Base-by-base conservation (phyloP, 352 stramenopile species). In the Phytophthora colocasiae region DNA sequence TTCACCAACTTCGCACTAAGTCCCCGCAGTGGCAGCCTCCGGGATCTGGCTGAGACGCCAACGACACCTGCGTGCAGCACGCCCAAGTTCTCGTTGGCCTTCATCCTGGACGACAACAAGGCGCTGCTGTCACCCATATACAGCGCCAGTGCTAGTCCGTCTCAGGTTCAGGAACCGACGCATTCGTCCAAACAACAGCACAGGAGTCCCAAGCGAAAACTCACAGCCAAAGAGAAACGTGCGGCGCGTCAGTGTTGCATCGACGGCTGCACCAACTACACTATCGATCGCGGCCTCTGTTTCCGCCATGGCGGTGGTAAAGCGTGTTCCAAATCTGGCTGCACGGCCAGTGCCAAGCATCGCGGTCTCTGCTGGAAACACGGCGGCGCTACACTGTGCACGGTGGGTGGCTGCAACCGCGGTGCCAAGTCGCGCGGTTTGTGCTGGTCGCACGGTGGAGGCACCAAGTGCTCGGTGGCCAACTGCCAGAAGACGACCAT, bases 381-480 rank as follows among this genome's bases (percentile, higher is more conserved):
- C 44, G 63, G 75, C 32, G 77, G 51, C 3, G 19, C 71, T 10
- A 85, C 60, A 32, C 78, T 81, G 34, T 90, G 81, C 57, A 83
- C 72, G 4, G 69, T 91, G 27, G 71, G 77, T 4, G 71, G 68
- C 8, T 90, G 80, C 56, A 69, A 75, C 8, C 85, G 85, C 41
- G 77, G 87, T 6, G 85, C 84, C 65, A 93, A 94, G 69, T 90
- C 82, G 17, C 72, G 83, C 12, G 86, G 87, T 12, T 84, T 91
- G 29, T 96, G 87, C 66, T 95, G 86, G 87, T 92, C 83, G 0
- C 87, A 96, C 58, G 87, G 87, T 34, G 87, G 87, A 3, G 87
- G 88, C 22, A 91, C 78, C 55, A 91, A 91, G 59, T 95, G 87
- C 76, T 71, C 63, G 43, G 48, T 62, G 40, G 52, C 39, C 26